phyloP scores from a whole-genome alignment of 2,329 filamentous ascomycete species.

The Mycocentrospora acerina region DNA sequence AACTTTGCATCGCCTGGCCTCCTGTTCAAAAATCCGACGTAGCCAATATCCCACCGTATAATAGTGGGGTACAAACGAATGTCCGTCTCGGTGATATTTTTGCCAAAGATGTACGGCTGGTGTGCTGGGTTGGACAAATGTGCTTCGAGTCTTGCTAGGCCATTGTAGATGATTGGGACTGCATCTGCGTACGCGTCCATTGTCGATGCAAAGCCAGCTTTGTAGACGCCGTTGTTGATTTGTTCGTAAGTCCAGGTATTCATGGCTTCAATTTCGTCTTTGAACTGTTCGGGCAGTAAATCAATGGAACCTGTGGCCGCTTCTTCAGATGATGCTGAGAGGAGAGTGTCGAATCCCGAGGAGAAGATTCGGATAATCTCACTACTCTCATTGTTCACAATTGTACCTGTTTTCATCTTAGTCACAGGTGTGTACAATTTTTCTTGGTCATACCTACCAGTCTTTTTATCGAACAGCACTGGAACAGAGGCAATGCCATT shows the following conservation, averaged over 20 bases:
- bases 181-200: constrained; percentile 80
- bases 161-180: constrained; percentile 69
- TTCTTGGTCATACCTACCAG: too few relatives aligned
- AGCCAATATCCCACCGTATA: constrained; percentile 48
- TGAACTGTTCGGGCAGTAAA: constrained; percentile 66
- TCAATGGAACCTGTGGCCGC: constrained; percentile 54
- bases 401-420: too few relatives aligned
- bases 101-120: constrained; percentile 72
- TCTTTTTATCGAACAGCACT: too few relatives aligned
- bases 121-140: constrained; percentile 58
- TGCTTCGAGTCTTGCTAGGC: constrained; percentile 73
- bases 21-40: background rate
- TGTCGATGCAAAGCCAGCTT: constrained; percentile 77
- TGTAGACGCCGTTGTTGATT: constrained; percentile 58
- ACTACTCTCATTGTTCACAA: constrained; percentile 38
- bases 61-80: constrained; percentile 61
- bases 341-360: constrained; percentile 28
- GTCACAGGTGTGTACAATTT: too few relatives aligned
- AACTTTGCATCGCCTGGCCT: background rate
- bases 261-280: constrained; percentile 75
- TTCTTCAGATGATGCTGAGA: constrained; percentile 54
- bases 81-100: constrained; percentile 77
- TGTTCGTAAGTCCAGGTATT: constrained; percentile 76
- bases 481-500: too few relatives aligned
- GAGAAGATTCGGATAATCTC: constrained; percentile 40